These are phyloP conservation scores for Coniella lustricola DNA, from an alignment of 2,329 filamentous ascomycete genomes.

Conservation along the genomic window DNA sequence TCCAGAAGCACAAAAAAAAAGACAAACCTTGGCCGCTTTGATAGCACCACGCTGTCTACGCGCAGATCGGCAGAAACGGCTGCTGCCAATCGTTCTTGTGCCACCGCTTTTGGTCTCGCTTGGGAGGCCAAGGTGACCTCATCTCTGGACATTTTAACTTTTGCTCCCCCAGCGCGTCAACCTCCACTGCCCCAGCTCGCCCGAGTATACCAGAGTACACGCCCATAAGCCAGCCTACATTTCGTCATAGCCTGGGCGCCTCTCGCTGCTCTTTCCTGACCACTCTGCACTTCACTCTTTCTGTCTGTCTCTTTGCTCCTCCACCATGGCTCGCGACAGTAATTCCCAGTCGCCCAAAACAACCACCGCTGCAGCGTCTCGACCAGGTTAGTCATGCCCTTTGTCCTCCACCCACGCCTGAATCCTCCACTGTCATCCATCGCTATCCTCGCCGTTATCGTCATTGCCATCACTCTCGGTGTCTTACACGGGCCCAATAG, in stretches of 20 bases:
- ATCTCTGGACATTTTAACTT: conserved; percentile 14
- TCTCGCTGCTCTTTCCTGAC: conserved; percentile 19
- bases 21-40: background rate
- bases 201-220: too few relatives aligned
- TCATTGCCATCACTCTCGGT: too few relatives aligned
- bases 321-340: conserved; percentile 22
- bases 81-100: background rate
- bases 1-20: background rate
- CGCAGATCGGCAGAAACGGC: background rate
- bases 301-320: background rate
- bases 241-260: conserved; percentile 36
- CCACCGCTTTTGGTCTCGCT: background rate
- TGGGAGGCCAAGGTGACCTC: conserved; percentile 10
- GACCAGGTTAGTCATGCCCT: conserved; percentile 13
- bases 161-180: conserved; percentile 5
- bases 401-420: background rate
- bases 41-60: background rate
- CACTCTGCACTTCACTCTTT: too few relatives aligned
- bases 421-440: background rate
- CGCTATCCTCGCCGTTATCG: too few relatives aligned
- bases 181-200: too few relatives aligned
- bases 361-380: conserved; percentile 23
- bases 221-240: conserved; percentile 5
- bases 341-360: conserved; percentile 44
- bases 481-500: too few relatives aligned